Evolutionary conservation across 1,284 basidiomycete genomes (phyloP), one percentile per base, ranked within the genome.

Genomic region (Cutaneotrichosporon daszewskae): DNA sequence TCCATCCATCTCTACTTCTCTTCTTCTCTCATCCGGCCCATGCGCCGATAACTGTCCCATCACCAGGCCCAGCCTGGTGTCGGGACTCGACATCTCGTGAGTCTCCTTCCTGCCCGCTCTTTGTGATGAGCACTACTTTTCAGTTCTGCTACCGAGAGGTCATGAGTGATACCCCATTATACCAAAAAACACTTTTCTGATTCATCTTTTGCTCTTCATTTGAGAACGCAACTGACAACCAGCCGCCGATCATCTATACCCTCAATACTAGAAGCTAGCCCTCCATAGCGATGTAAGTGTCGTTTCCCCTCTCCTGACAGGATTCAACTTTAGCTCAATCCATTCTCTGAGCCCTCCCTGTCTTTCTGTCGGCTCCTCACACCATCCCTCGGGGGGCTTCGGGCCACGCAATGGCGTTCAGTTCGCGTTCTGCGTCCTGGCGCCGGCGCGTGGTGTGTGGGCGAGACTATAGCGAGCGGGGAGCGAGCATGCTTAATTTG

Each of bases 251-350:
- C n/a, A n/a, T n/a, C n/a, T n/a, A n/a, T n/a, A n/a, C n/a, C n/a
- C n/a, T n/a, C n/a, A n/a, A n/a, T n/a, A n/a, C n/a, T n/a, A n/a
- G n/a, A n/a, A n/a, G n/a, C n/a, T n/a, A n/a, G n/a, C n/a, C n/a
- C n/a, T n/a, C n/a, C n/a, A n/a, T n/a, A n/a, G n/a, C 25, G 19
- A 37, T 14, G 47, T 49, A 41, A 44, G 47, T 49, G 27, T 40
- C 36, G 17, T 11, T 27, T 27, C 34, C 24, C 14, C 18, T 13
- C 28, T 34, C 35, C 53, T 48, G 55, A 64, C 43, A 68, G 59
- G 67, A 69, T 69, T 69, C 57, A 69, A 66, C 57, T 61, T 69
- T 58, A 69, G 67, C 67, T 69, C 58, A 69, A 69, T 69, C 67
- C 67, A 69, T 69, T 69, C 67, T 69, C 67, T 69, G 60, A 69